Conservation (phyloP, 805 yeast species). For the Ascoidea rubescens region DNA sequence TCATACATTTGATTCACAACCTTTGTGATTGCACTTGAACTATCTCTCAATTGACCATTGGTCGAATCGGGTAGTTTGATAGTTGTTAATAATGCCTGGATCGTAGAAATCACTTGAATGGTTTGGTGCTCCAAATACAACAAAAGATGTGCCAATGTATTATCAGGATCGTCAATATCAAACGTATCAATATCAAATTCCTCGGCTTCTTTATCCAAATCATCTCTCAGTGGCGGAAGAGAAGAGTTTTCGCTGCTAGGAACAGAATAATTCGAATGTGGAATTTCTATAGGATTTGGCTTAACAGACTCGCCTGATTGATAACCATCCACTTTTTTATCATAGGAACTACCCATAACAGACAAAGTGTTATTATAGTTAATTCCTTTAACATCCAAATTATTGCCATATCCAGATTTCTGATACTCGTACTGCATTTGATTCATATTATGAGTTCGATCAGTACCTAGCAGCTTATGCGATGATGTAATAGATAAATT, state of each 20-base stretch:
- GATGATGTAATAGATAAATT: too few species aligned
- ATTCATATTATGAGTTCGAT: too few species aligned
- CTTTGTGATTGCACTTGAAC: constrained; percentile 60
- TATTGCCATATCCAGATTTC: too few species aligned
- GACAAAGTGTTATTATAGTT: too few species aligned
- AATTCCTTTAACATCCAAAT: too few species aligned
- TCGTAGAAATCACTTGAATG: constrained; percentile 78
- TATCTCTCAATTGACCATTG: constrained; percentile 55
- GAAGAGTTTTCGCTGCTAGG: constrained; percentile 2
- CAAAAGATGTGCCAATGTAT: constrained; percentile 71
- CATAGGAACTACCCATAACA: too few species aligned
- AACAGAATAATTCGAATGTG: not conserved
- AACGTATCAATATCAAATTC: constrained; percentile 62
- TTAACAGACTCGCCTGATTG: too few species aligned
- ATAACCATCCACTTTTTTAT: too few species aligned
- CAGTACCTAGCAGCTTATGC: too few species aligned
- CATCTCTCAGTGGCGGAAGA: constrained; percentile 6
- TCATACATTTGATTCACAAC: constrained; percentile 82
- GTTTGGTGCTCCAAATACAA: constrained; percentile 88
- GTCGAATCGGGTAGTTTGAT: constrained; percentile 69
- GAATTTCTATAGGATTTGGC: not conserved
- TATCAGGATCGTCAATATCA: constrained; percentile 78
- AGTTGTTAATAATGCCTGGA: constrained; percentile 66
- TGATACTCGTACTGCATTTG: too few species aligned
- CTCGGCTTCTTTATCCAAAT: constrained; percentile 6